Evolutionary conservation across 1,139 yeast species (phyloP).

Genomic region (Debaryomyces nepalensis): DNA sequence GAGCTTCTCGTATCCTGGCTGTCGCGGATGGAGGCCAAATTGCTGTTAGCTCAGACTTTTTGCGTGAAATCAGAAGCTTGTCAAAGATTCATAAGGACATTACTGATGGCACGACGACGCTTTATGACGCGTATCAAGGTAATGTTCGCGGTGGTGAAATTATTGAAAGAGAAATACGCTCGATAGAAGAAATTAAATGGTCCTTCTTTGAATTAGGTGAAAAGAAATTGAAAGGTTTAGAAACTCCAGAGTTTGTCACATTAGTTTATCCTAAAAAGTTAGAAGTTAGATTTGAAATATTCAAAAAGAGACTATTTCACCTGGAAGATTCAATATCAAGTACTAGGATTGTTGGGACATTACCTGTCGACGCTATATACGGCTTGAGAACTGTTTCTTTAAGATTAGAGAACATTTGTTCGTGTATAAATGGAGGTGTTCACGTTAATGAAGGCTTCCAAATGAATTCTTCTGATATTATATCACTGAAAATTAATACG

Average conservation of each 20-base stretch:
- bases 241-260: constrained; percentile 88
- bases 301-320: constrained; percentile 34
- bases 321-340: constrained; percentile 23
- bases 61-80: constrained; percentile 69
- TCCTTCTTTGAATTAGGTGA: constrained; percentile 79
- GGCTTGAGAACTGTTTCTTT: constrained; percentile 53
- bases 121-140: constrained; percentile 65
- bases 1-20: constrained; percentile 91
- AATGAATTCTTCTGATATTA: constrained; percentile 31
- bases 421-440: constrained; percentile 37
- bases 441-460: constrained; percentile 33
- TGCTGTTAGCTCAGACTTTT: constrained; percentile 80
- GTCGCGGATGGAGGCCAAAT: constrained; percentile 99
- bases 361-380: constrained; percentile 51
- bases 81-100: constrained; percentile 56
- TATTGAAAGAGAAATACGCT: constrained; percentile 67
- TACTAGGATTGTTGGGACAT: constrained; percentile 41
- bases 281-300: constrained; percentile 57
- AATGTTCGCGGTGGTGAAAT: constrained; percentile 64
- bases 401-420: constrained; percentile 54
- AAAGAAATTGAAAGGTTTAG: constrained; percentile 88
- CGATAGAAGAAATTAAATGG: constrained; percentile 73
- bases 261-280: constrained; percentile 74
- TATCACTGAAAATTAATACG: constrained; percentile 27
- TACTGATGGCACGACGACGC: constrained; percentile 38